Evolutionary conservation across 176 grass and related monocot genomes (phyloP).

Genomic region (Triticum dicoccoides): DNA sequence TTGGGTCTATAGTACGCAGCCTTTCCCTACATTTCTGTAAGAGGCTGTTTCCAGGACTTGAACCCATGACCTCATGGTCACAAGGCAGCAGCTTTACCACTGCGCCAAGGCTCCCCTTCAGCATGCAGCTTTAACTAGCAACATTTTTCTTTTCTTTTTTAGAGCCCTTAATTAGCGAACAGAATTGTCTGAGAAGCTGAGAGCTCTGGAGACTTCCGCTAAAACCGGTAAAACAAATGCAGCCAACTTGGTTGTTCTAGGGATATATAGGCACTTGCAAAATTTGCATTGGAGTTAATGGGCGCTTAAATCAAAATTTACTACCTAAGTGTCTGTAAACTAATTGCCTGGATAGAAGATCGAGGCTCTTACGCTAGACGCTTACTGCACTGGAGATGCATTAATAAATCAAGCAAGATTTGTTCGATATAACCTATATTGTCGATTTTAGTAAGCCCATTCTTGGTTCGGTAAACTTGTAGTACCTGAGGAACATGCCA

Average conservation of each 20-base stretch:
- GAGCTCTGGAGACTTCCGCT: neutral
- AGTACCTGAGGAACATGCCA: slow-evolving; percentile 76
- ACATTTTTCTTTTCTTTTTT: neutral
- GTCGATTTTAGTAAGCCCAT: slow-evolving; percentile 3
- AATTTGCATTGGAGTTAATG: neutral
- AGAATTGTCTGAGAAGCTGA: neutral
- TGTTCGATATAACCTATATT: neutral
- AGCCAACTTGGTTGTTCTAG: neutral
- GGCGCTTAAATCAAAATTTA: neutral
- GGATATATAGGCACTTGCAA: neutral
- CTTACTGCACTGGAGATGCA: neutral
- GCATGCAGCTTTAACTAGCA: neutral
- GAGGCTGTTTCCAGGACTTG: too few relatives aligned
- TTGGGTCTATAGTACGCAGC: too few relatives aligned
- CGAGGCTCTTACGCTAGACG: neutral
- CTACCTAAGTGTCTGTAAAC: neutral
- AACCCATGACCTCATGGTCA: too few relatives aligned
- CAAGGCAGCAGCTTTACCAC: too few relatives aligned
- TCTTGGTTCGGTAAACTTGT: neutral
- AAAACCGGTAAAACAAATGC: neutral
- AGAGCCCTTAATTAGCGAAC: neutral
- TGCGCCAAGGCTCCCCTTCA: too few relatives aligned
- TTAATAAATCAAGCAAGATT: slow-evolving; percentile 6
- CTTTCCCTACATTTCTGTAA: too few relatives aligned
- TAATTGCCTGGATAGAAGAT: neutral